Evolutionary conservation across 2,329 filamentous ascomycete genomes (phyloP), one percentile per base, ranked within the genome.

Genomic region (Epichloe typhina): DNA sequence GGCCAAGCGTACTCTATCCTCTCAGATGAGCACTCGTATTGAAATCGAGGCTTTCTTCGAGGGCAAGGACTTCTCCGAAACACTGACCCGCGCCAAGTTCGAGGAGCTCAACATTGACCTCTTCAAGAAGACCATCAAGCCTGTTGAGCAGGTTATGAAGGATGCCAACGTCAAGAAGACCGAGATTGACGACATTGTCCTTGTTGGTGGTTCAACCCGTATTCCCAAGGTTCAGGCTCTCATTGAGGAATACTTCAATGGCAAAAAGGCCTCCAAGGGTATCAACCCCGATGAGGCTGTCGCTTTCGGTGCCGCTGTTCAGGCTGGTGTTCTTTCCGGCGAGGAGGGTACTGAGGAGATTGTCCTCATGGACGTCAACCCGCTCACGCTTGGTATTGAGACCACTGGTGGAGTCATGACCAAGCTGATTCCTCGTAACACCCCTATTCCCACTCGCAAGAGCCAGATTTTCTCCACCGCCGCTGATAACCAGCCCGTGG

Each of bases 281-380:
- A 95, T 98, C 70, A 97, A 97, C 82, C 93, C 93, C 62, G 93
- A 98, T 66, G 93, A 97, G 79, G 93, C 93, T 74, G 93, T 97
- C 61, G 93, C 93, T 66, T 97, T 90, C 69, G 93, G 93, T 74
- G 93, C 93, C 57, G 91, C 93, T 61, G 89, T 97, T 61, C 93
- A 98, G 75, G 93, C 86, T 74, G 91, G 90, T 84, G 83, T 97
- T 65, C 79, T 98, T 56, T 86, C 89, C 61, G 89, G 89, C 59
- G 88, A 96, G 74, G 80, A 85, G 65, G 85, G 83, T 64, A 86
- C 87, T 56, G 76, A 72, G n/a, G 81, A 83, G 4, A 69, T 95
- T 56, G 88, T 96, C 66, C 88, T 95, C 62, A 93, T 96, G 88
- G 90, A 96, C 64, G 90, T 96, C 71, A 95, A 95, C 82, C 88